Evolutionary conservation across 345 rosid genomes (phyloP).

Genomic region (Sapria himalayana): DNA sequence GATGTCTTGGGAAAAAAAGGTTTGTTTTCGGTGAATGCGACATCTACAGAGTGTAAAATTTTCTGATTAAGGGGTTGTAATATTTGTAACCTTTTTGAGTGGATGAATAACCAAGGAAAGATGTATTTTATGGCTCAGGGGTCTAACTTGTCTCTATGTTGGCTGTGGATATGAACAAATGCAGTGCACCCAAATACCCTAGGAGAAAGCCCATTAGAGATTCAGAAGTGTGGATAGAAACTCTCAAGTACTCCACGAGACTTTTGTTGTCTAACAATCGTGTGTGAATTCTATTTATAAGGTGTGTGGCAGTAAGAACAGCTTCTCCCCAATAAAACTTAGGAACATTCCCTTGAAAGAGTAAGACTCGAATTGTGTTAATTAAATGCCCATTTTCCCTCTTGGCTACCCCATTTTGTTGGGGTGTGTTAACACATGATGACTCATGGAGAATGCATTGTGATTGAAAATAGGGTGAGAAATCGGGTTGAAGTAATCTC

Average conservation of each 20-base stretch:
- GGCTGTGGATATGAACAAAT: not conserved
- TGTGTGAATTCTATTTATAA: not conserved
- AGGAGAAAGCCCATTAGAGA: not conserved
- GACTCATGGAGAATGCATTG: not conserved
- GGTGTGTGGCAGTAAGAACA: not conserved
- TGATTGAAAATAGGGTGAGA: not conserved
- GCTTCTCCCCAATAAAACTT: not conserved
- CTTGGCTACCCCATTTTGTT: not conserved
- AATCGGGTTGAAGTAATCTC: not conserved
- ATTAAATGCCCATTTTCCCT: not conserved
- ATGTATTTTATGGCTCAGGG: too few relatives aligned
- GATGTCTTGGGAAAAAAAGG: too few relatives aligned
- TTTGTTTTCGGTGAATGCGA: not conserved
- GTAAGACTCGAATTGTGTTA: not conserved
- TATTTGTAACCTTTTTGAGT: too few relatives aligned
- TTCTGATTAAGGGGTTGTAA: not conserved
- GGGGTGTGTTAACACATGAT: not conserved
- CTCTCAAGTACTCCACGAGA: not conserved
- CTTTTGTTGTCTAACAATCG: not conserved
- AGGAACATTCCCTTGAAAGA: not conserved
- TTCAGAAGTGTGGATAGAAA: not conserved
- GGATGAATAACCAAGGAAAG: too few relatives aligned
- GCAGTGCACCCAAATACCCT: not conserved
- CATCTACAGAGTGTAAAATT: not conserved
- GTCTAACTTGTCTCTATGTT: not conserved